phyloP scores from a whole-genome alignment of 305 asterid species.

The Fraxinus latifolia region DNA sequence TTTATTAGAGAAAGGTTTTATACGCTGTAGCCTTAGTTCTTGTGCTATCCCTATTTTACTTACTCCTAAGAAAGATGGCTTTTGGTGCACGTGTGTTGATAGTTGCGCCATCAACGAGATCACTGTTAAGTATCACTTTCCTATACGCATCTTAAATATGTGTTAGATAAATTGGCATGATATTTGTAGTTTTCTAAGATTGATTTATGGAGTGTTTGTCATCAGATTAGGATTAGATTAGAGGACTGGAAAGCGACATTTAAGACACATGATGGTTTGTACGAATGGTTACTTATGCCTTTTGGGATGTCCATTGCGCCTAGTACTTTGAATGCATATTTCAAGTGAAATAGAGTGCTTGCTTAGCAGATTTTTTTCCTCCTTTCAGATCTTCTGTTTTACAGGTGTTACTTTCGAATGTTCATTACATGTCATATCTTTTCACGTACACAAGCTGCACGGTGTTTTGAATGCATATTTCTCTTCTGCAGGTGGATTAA shows the following conservation, averaged over 20 bases:
- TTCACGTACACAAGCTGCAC: neutral
- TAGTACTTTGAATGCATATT: neutral
- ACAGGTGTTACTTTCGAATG: neutral
- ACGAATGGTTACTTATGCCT: neutral
- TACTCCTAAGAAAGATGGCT: neutral
- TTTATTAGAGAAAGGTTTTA: neutral
- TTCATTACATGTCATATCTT: neutral
- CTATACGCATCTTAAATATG: neutral
- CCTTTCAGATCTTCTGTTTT: conserved; percentile 7
- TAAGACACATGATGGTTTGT: neutral
- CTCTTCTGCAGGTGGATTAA: conserved; percentile 80
- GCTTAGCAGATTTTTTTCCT: neutral
- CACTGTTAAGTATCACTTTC: neutral
- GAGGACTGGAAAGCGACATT: neutral
- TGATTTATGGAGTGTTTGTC: neutral
- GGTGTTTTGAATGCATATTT: neutral
- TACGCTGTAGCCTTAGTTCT: neutral
- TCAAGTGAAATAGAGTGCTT: neutral
- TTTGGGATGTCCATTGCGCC: neutral
- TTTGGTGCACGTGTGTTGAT: neutral
- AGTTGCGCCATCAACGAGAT: neutral
- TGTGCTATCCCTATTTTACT: neutral
- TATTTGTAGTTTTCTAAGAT: neutral
- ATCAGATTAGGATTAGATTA: neutral
- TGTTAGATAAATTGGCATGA: neutral